Evolutionary conservation across 2,329 filamentous ascomycete species (phyloP).

Genomic region (Hansfordia pulvinata): DNA sequence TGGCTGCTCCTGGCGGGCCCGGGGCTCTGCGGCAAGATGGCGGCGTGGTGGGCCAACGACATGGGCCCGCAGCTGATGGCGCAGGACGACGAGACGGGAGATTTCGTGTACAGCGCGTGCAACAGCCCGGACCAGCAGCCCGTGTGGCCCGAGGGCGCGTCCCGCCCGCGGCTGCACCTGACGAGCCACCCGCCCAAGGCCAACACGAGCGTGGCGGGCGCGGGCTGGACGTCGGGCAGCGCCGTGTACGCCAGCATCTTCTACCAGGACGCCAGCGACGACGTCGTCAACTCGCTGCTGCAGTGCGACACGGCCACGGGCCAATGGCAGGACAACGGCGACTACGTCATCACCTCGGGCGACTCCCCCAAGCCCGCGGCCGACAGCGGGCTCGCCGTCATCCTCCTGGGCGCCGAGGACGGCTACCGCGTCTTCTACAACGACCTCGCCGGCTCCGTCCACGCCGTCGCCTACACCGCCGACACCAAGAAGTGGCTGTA

Average conservation of each 20-base stretch:
- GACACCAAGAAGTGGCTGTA: conserved; percentile 14
- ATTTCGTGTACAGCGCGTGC: conserved; percentile 21
- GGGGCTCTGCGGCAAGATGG: conserved; percentile 13
- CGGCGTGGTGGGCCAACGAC: conserved; percentile 20
- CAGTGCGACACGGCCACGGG: conserved; percentile 21
- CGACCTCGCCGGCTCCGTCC: conserved; percentile 16
- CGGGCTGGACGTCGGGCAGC: too few relatives aligned
- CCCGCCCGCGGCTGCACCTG: conserved; percentile 12
- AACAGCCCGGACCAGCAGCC: conserved; percentile 16
- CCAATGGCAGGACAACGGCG: conserved; percentile 15
- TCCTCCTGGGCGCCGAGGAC: conserved; percentile 16
- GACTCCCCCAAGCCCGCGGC: conserved; percentile 11
- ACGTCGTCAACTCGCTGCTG: conserved; percentile 18
- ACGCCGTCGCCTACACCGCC: conserved; percentile 16
- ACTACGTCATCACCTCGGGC: conserved; percentile 16
- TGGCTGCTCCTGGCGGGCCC: conserved; percentile 10
- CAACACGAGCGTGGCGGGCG: conserved; percentile 19
- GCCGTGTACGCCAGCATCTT: conserved; percentile 23
- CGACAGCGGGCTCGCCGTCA: conserved; percentile 16
- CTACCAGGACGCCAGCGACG: conserved; percentile 15
- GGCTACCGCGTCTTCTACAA: conserved; percentile 25
- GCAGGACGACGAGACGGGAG: conserved; percentile 20
- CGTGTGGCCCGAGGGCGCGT: conserved; percentile 19
- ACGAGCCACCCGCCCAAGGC: conserved; percentile 14
- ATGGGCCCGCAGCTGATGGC: conserved; percentile 19